These are phyloP conservation scores for Nematocida sp. DNA, from an alignment of 371 early-diverging fungal species.

Conservation along the genomic window DNA sequence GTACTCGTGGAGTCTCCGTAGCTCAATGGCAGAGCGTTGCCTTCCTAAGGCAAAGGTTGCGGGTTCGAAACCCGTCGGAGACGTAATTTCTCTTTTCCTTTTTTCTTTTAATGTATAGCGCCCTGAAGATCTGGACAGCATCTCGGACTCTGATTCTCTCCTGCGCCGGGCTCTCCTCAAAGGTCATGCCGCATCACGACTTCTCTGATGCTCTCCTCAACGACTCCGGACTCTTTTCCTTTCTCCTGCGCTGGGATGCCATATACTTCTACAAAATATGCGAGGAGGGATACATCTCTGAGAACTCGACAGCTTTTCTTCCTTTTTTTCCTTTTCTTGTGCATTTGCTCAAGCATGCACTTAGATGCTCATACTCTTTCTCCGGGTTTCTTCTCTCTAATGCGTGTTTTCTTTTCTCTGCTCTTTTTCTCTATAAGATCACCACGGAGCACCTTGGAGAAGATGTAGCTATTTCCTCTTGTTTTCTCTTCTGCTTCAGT, in stretches of 20 bases:
- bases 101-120: constrained; percentile 1
- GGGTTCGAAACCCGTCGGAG: constrained; percentile 64
- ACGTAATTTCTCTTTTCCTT: constrained; percentile 34
- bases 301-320: constrained; percentile 84
- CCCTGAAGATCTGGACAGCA: constrained; percentile 5
- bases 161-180: constrained; percentile 14
- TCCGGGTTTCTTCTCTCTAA: constrained; percentile 69
- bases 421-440: constrained; percentile 57
- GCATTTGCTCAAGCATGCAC: constrained; percentile 67
- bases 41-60: constrained; percentile 64
- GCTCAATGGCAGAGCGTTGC: constrained; percentile 65
- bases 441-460: constrained; percentile 18
- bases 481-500: constrained; percentile 61
- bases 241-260: constrained; percentile 81
- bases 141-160: constrained; percentile 1
- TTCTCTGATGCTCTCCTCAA: constrained; percentile 46
- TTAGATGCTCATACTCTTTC: constrained; percentile 59
- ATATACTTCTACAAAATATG: constrained; percentile 78
- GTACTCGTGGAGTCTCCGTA: constrained; percentile 44
- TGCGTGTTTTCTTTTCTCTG: constrained; percentile 42
- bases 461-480: constrained; percentile 24
- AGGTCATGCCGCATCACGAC: constrained; percentile 53
- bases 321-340: constrained; percentile 74
- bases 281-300: constrained; percentile 74
- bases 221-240: constrained; percentile 68